Percentiles rank a stretch among this genome's conserved stretches.
Evolutionary conservation across 805 yeast genomes (phyloP).

Genomic region (Barnettozyma californica): DNA sequence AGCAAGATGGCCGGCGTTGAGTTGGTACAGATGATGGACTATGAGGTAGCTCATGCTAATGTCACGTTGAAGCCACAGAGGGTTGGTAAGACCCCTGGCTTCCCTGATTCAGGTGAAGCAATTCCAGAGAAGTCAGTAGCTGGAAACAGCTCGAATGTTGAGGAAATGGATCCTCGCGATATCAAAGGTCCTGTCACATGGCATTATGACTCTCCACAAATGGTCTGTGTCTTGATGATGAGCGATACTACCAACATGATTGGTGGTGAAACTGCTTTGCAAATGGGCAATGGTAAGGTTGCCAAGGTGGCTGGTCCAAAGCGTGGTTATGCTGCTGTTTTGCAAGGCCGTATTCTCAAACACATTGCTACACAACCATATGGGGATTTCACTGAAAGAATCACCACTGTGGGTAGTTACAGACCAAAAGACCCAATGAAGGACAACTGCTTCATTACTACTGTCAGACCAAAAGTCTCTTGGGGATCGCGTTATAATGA

Average conservation of each 20-base stretch:
- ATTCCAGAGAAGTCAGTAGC: neutral
- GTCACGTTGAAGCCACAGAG: slow-evolving; percentile 39
- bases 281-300: slow-evolving; percentile 27
- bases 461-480: slow-evolving; percentile 36
- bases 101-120: neutral
- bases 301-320: slow-evolving; percentile 34
- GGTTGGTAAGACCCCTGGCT: slow-evolving; percentile 3
- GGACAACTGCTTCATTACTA: slow-evolving; percentile 37
- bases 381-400: slow-evolving; percentile 33
- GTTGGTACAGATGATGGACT: slow-evolving; percentile 31
- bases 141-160: slow-evolving; percentile 3
- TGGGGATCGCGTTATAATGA: slow-evolving; percentile 33
- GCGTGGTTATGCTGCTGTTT: slow-evolving; percentile 40
- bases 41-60: slow-evolving; percentile 51
- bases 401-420: slow-evolving; percentile 37
- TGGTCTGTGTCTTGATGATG: slow-evolving; percentile 59
- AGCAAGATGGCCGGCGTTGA: slow-evolving; percentile 45
- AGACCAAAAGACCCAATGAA: slow-evolving; percentile 34
- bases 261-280: slow-evolving; percentile 56
- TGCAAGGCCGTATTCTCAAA: slow-evolving; percentile 41
- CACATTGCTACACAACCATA: slow-evolving; percentile 44
- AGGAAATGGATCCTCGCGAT: slow-evolving; percentile 11
- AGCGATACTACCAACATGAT: slow-evolving; percentile 53
- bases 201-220: slow-evolving; percentile 62
- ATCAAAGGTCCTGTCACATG: slow-evolving; percentile 56